These are phyloP conservation scores for Phytophthora ramorum DNA, from an alignment of 352 stramenopile genomes.

Conservation along the genomic window DNA sequence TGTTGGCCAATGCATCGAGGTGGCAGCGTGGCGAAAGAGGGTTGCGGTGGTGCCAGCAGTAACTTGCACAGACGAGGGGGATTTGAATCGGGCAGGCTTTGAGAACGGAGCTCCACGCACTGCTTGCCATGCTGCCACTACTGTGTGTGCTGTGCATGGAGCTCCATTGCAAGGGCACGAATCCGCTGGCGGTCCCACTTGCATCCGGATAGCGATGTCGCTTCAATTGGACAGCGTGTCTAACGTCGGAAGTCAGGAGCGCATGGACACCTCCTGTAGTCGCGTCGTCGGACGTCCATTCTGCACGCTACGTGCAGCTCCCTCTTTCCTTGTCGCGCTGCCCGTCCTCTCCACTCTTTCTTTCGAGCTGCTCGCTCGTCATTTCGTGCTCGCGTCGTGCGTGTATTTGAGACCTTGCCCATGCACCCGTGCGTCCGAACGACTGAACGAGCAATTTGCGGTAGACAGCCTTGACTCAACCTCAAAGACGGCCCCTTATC, in stretches of 20 bases:
- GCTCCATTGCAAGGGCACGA: background rate
- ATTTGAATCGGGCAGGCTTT: background rate
- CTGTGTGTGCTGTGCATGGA: background rate
- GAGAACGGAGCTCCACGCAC: constrained; percentile 5
- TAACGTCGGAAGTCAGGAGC: constrained; percentile 32
- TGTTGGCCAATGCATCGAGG: constrained; percentile 5
- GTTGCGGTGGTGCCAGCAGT: constrained; percentile 14
- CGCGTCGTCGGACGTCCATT: constrained; percentile 20
- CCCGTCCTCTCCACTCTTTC: constrained; percentile 21
- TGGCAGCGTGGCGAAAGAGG: constrained; percentile 15
- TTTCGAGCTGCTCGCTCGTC: constrained; percentile 25
- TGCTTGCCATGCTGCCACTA: background rate
- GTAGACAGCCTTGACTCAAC: background rate
- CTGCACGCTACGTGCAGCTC: constrained; percentile 15
- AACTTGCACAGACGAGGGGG: constrained; percentile 11
- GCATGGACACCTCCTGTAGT: constrained; percentile 14
- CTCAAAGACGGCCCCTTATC: background rate
- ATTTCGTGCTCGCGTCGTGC: background rate
- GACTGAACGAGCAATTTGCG: constrained; percentile 6
- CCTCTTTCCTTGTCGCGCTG: constrained; percentile 22
- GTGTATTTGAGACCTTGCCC: constrained; percentile 7
- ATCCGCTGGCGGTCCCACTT: constrained; percentile 2
- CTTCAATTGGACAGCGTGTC: constrained; percentile 23
- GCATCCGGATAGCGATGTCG: constrained; percentile 5
- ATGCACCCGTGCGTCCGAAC: constrained; percentile 4